These are phyloP conservation scores for Sonneratia caseolaris DNA, from an alignment of 345 rosid genomes.

Conservation along the genomic window DNA sequence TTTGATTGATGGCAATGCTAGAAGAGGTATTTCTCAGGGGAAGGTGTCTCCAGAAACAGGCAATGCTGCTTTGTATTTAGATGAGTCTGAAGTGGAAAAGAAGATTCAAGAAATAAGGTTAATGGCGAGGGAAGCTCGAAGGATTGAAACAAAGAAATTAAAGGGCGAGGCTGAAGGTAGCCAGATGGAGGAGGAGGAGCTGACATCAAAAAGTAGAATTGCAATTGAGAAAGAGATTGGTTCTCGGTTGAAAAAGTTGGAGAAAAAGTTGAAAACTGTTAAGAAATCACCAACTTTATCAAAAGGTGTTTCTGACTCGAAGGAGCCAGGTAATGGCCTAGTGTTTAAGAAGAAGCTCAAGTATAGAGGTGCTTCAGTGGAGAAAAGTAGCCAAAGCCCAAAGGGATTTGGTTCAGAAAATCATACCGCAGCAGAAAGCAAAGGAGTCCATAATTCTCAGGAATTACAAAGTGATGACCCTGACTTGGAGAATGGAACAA, in stretches of 20 bases:
- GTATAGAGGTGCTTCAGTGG: constrained; percentile 25
- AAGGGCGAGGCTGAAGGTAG: constrained; percentile 21
- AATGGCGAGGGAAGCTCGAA: constrained; percentile 69
- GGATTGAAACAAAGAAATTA: constrained; percentile 30
- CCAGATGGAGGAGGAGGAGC: constrained; percentile 7
- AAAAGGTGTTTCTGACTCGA: constrained; percentile 8
- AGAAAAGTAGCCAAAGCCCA: constrained; percentile 12
- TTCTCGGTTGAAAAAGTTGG: constrained; percentile 42
- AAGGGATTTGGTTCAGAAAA: constrained; percentile 42
- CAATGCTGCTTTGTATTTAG: constrained; percentile 21
- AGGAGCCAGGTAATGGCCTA: constrained; percentile 22
- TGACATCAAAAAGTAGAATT: constrained; percentile 19
- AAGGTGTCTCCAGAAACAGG: constrained; percentile 13
- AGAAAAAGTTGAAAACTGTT: constrained; percentile 46
- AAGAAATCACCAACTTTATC: constrained; percentile 29
- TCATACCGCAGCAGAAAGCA: background rate
- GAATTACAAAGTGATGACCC: background rate
- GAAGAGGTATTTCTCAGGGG: background rate
- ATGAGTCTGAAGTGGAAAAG: constrained; percentile 30
- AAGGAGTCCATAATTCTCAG: background rate
- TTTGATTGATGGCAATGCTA: constrained; percentile 15
- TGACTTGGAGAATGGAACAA: background rate
- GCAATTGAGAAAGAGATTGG: constrained; percentile 61
- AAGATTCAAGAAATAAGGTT: constrained; percentile 56
- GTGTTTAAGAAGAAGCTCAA: constrained; percentile 46